Conservation (phyloP, 768 basidiomycete species). For the Dacryopinax primogenitus region DNA sequence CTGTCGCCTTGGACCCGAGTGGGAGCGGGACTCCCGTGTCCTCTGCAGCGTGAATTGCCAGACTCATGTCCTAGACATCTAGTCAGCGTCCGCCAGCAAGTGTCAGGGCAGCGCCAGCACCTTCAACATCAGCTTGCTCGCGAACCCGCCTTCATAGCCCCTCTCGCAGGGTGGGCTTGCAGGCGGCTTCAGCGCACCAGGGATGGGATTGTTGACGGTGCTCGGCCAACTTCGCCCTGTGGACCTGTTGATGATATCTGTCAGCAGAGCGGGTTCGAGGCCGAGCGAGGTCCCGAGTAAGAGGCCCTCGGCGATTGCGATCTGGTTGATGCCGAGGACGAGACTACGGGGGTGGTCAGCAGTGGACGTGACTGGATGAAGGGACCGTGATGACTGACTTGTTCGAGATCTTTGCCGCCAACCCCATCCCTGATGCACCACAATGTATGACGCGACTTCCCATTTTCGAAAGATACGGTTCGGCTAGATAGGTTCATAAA, state of each 20-base stretch:
- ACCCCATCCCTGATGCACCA: slow-evolving; percentile 64
- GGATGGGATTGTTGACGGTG: slow-evolving; percentile 79
- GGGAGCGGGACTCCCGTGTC: slow-evolving; percentile 42
- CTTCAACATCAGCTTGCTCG: slow-evolving; percentile 73
- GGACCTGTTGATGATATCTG: slow-evolving; percentile 63
- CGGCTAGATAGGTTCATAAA: slow-evolving; percentile 26
- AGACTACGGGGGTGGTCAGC: slow-evolving; percentile 12
- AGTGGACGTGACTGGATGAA: not conserved
- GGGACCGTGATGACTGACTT: slow-evolving; percentile 32
- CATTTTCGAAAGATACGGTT: slow-evolving; percentile 56
- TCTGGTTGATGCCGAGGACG: slow-evolving; percentile 62
- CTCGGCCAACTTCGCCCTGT: slow-evolving; percentile 68
- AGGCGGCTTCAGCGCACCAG: slow-evolving; percentile 45
- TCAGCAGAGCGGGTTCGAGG: slow-evolving; percentile 51
- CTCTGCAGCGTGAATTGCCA: slow-evolving; percentile 54
- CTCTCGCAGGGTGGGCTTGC: slow-evolving; percentile 71
- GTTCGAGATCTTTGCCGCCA: slow-evolving; percentile 86
- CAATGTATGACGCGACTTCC: slow-evolving; percentile 73
- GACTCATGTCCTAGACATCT: slow-evolving; percentile 57
- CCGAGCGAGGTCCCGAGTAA: slow-evolving; percentile 72
- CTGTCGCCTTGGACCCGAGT: slow-evolving; percentile 50
- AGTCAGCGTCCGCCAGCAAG: slow-evolving; percentile 9
- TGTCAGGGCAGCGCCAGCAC: slow-evolving; percentile 26
- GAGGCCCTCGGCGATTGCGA: slow-evolving; percentile 84
- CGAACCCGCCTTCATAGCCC: slow-evolving; percentile 76